phyloP scores from a whole-genome alignment of 2,329 filamentous ascomycete genomes.

The Talaromyces sp. region DNA sequence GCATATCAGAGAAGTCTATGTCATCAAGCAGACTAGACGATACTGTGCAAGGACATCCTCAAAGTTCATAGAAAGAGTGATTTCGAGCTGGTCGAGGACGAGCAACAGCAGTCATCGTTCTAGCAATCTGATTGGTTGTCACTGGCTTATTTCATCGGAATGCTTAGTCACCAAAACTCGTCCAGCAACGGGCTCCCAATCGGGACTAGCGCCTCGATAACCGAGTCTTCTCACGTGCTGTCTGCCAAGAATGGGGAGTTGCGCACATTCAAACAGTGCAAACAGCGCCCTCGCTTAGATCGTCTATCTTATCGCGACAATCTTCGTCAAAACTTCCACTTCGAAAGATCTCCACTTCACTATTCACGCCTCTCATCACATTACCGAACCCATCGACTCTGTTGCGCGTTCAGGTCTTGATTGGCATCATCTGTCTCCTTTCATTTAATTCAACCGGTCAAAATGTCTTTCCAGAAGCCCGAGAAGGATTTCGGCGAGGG shows the following conservation, averaged over 20 bases:
- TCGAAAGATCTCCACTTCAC: not conserved
- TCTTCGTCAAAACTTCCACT: not conserved
- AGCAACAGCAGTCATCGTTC: not conserved
- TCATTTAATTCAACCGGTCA: constrained; percentile 39
- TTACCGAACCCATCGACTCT: constrained; percentile 62
- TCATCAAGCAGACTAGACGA: not conserved
- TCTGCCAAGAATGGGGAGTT: constrained; percentile 22
- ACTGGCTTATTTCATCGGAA: not conserved
- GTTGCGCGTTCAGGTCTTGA: constrained; percentile 73
- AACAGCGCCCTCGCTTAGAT: not conserved
- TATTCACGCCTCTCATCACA: constrained; percentile 62
- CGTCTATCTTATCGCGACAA: not conserved
- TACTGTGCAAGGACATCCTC: not conserved
- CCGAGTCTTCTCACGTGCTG: constrained; percentile 15
- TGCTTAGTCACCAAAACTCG: constrained; percentile 18
- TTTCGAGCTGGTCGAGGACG: not conserved
- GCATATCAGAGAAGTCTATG: not conserved
- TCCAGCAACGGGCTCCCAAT: constrained; percentile 17
- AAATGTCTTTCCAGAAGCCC: constrained; percentile 91
- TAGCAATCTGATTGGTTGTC: constrained; percentile 8
- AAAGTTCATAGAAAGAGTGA: not conserved
- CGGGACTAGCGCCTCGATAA: constrained; percentile 29
- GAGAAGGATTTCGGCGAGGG: constrained; percentile 92
- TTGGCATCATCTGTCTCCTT: constrained; percentile 46
- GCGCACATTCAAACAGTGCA: constrained; percentile 16